Evolutionary conservation across 2,329 filamentous ascomycete species (phyloP).

Genomic region (Fusarium fujikuroi): DNA sequence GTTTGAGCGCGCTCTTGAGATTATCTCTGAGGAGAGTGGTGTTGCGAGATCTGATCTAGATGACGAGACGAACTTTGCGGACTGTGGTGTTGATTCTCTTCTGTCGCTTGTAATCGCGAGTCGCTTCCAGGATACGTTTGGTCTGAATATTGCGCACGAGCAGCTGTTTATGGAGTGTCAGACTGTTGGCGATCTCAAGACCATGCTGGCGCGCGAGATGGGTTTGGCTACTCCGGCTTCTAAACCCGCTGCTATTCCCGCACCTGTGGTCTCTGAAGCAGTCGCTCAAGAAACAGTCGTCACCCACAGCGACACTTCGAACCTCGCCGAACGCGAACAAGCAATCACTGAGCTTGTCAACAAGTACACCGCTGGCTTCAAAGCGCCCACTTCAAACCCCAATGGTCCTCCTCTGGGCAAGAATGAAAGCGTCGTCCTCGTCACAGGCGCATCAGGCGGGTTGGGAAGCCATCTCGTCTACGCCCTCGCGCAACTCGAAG

Average conservation of each 20-base stretch:
- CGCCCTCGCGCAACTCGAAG: constrained; percentile 17
- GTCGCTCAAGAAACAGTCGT: not conserved
- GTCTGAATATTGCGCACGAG: constrained; percentile 17
- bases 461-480: constrained; percentile 30
- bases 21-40: constrained; percentile 62
- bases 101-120: constrained; percentile 68
- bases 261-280: not conserved
- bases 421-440: constrained; percentile 4
- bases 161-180: constrained; percentile 32
- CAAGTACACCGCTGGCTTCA: constrained; percentile 7
- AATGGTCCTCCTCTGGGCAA: not conserved
- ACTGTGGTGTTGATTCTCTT: constrained; percentile 70
- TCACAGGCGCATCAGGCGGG: constrained; percentile 17
- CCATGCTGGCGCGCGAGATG: constrained; percentile 16
- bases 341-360: constrained; percentile 15
- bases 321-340: not conserved
- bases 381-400: not conserved
- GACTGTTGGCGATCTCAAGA: constrained; percentile 14
- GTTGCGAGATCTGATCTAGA: constrained; percentile 64
- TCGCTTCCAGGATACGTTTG: constrained; percentile 59
- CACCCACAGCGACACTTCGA: not conserved
- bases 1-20: constrained; percentile 30
- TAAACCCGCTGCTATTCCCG: not conserved
- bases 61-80: constrained; percentile 66
- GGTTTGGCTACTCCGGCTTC: not conserved